These are phyloP conservation scores for Sphaerulina musiva DNA, from an alignment of 2,329 filamentous ascomycete species.

Conservation along the genomic window DNA sequence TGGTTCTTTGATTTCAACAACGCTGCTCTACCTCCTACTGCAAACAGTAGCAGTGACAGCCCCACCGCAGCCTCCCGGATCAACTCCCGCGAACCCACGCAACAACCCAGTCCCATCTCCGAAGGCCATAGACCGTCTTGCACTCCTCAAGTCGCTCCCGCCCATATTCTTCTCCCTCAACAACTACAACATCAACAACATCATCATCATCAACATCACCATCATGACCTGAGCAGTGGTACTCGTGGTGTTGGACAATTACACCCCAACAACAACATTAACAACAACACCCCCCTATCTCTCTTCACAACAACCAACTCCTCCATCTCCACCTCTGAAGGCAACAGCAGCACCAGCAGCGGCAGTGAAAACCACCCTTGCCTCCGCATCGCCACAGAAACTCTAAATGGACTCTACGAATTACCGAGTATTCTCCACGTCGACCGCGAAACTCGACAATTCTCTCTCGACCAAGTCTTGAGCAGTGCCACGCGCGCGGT, in stretches of 20 bases:
- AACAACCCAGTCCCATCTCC: constrained; percentile 10
- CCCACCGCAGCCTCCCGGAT: not conserved
- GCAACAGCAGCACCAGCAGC: too few relatives aligned
- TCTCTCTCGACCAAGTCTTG: constrained; percentile 17
- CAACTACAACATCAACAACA: not conserved
- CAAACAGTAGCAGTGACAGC: not conserved
- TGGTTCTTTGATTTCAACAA: constrained; percentile 22
- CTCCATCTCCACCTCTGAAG: too few relatives aligned
- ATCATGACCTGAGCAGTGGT: too few relatives aligned
- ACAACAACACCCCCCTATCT: not conserved
- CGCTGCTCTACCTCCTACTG: constrained; percentile 6
- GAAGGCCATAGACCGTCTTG: not conserved
- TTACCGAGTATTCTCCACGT: constrained; percentile 11
- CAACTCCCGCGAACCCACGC: constrained; percentile 8
- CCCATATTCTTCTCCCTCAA: not conserved
- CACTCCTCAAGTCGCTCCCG: not conserved
- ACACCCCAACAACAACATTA: not conserved
- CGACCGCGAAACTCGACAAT: constrained; percentile 10
- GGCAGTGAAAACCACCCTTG: not conserved
- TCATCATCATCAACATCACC: not conserved
- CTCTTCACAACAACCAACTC: not conserved
- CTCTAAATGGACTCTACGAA: constrained; percentile 16
- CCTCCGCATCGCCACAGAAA: constrained; percentile 14
- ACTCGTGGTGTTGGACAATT: not conserved
- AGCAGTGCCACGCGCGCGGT: constrained; percentile 13